These are phyloP conservation scores for Talaromyces sp. DNA, from an alignment of 2,329 filamentous ascomycete species.

Conservation along the genomic window DNA sequence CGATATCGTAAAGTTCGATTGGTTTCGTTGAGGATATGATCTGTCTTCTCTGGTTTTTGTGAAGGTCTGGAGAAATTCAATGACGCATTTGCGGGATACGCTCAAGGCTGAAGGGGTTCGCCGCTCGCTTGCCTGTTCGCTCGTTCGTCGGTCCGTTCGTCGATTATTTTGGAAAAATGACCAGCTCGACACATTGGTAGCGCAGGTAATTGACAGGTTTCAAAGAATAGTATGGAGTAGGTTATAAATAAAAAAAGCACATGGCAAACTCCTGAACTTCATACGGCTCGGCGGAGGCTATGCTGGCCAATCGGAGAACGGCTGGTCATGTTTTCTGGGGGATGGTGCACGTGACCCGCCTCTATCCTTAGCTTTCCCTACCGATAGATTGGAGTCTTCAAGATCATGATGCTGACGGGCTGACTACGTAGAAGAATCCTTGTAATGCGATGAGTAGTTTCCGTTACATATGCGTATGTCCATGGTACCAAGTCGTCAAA, in stretches of 20 bases:
- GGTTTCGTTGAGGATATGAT: background rate
- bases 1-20: background rate
- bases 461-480: no score
- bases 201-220: no score
- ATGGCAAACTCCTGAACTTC: background rate
- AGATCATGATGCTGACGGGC: no score
- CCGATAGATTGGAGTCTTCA: no score
- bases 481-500: background rate
- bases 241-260: background rate
- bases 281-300: background rate
- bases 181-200: background rate
- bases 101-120: background rate
- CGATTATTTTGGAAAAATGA: no score
- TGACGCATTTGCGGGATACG: background rate
- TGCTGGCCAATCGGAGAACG: slow-evolving; percentile 1
- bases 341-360: background rate
- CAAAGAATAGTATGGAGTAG: no score
- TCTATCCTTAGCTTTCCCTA: background rate
- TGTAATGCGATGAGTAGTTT: no score
- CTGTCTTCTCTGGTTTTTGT: background rate
- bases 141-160: background rate
- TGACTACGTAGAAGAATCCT: no score
- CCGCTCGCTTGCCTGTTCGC: background rate
- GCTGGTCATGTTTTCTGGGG: background rate
- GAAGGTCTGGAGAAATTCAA: background rate